These are phyloP conservation scores for Phyllosticta citriasiana DNA, from an alignment of 2,329 filamentous ascomycete species.

Conservation along the genomic window DNA sequence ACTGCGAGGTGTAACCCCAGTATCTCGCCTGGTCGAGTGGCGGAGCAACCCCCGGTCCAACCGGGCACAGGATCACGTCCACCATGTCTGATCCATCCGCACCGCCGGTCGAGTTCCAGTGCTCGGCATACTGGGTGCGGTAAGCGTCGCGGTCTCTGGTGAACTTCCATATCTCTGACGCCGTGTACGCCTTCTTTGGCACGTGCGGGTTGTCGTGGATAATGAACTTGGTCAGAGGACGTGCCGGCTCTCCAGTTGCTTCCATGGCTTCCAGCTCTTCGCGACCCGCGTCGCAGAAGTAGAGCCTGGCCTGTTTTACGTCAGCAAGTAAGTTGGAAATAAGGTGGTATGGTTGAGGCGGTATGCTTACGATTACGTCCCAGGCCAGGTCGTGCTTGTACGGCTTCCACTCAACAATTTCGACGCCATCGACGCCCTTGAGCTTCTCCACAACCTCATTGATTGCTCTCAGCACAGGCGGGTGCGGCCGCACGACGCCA, in stretches of 20 bases:
- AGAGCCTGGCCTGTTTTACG: conserved; percentile 21
- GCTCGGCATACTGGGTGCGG: conserved; percentile 33
- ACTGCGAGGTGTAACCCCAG: conserved; percentile 58
- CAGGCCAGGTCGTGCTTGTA: conserved; percentile 41
- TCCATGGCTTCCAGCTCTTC: conserved; percentile 42
- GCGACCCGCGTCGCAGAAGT: conserved; percentile 52
- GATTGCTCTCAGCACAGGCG: conserved; percentile 52
- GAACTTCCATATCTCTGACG: conserved; percentile 35
- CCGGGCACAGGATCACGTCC: conserved; percentile 55
- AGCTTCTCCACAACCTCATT: conserved; percentile 36
- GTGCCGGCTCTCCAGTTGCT: conserved; percentile 46
- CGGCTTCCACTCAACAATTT: conserved; percentile 43
- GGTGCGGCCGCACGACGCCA: conserved; percentile 54
- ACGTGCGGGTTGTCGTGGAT: conserved; percentile 44
- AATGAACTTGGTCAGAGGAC: conserved; percentile 51
- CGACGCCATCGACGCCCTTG: conserved; percentile 36
- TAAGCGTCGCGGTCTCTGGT: conserved; percentile 34
- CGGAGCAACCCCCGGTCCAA: conserved; percentile 45
- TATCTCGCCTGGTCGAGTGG: conserved; percentile 44
- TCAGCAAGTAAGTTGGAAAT: background rate
- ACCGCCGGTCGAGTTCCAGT: conserved; percentile 34
- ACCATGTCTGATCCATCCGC: conserved; percentile 27
- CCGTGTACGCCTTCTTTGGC: conserved; percentile 10
- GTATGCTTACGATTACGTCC: conserved; percentile 28
- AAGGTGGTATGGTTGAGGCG: no score